Base-by-base conservation (phyloP, 495 filamentous ascomycete species). In the Clohesyomyces aquaticus region DNA sequence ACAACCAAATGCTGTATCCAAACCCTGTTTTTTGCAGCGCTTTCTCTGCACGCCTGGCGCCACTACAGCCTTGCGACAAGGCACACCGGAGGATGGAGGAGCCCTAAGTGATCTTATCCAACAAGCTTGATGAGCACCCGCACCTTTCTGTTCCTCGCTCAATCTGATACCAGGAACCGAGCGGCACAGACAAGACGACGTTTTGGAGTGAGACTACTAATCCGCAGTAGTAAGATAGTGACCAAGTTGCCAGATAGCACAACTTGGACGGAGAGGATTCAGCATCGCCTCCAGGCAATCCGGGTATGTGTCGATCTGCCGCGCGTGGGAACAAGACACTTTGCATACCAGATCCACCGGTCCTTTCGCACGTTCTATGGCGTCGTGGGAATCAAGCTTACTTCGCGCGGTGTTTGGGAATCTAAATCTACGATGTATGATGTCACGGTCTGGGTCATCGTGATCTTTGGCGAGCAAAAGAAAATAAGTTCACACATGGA, bases 41-140 rank as follows among this genome's bases (percentile, higher is more conserved):
- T n/a, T 23, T 10, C 42, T 18, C 55, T 4, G 22, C 22, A 28
- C 27, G 16, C 22, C 38, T 58, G 22, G 27, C 28, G 56, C 56
- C 56, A 28, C 56, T 26, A 28, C 42, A 49, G 56, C 45, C 43
- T 48, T 59, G 43, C 22, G 27, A 29, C 43, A 59, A 47, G 18
- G 29, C 18, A 25, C 18, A 25, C 14, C 38, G n/a, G n/a, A n/a
- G n/a, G n/a, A n/a, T 42, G 32, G 26, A 19, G 28, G 23, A 21
- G 29, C 6, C 25, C 26, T 35, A 42, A 38, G 18, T 47, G n/a
- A 11, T 46, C 11, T 41, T 41, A 21, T 58, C 21, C 38, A 58
- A 45, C 38, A n/a, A 22, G 21, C 49, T 28, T 52, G 16, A n/a
- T n/a, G 8, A 4, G 45, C 4, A 4, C 8, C 45, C 45, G 45